A percentile compares a stretch with the other conserved stretches of the same genome.
phyloP scores from a whole-genome alignment of 345 rosid genomes.

The Boechera stricta region DNA sequence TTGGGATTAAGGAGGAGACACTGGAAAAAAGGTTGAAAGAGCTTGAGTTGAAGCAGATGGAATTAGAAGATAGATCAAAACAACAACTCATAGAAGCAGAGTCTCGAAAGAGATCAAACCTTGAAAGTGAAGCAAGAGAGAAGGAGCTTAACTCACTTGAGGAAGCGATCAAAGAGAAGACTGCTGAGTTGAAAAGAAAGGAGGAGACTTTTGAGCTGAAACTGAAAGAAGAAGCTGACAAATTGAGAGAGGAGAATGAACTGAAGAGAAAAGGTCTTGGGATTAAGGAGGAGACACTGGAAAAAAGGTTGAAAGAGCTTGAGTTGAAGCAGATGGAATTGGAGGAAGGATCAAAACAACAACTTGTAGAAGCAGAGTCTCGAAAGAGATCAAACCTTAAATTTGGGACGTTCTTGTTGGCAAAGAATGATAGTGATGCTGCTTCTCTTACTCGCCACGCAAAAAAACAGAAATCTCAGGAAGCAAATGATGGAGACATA shows the following conservation, averaged over 20 bases:
- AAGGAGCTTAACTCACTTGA: not conserved
- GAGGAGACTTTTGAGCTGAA: conserved; percentile 27
- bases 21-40: too few species aligned
- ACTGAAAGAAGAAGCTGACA: conserved; percentile 25
- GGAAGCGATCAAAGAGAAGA: not conserved
- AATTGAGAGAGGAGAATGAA: conserved; percentile 26
- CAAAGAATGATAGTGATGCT: conserved; percentile 36
- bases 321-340: not conserved
- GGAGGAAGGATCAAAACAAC: conserved; percentile 9
- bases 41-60: too few species aligned
- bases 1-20: too few species aligned
- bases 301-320: not conserved
- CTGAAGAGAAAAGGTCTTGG: not conserved
- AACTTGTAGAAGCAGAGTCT: not conserved
- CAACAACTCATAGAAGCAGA: not conserved
- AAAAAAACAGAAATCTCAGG: not conserved
- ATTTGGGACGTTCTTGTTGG: not conserved
- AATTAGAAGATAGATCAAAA: not conserved
- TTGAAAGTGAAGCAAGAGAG: not conserved
- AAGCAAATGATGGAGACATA: conserved; percentile 23
- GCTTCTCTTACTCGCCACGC: conserved; percentile 22
- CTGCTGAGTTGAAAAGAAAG: conserved; percentile 28
- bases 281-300: not conserved
- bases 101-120: conserved; percentile 24
- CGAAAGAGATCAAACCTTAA: conserved; percentile 28